Evolutionary conservation across 371 early-diverging fungal species (phyloP), one percentile per base, ranked within the genome.

Genomic region (Lichtheimia corymbifera): DNA sequence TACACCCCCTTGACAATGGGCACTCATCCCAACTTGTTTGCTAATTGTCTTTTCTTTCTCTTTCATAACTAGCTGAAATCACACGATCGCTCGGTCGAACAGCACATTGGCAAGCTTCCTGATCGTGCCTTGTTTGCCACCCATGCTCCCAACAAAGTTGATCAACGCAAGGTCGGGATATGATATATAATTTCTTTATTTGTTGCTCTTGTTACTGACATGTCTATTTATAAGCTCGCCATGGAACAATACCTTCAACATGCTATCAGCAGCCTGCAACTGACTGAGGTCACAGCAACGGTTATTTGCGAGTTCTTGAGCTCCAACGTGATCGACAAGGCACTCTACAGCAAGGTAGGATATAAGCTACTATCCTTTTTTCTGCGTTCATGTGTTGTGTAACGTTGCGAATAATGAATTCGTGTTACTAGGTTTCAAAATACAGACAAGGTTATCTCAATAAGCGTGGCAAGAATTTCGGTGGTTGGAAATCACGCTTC

Each of bases 391-490:
- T 35, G 35, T 35, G 35, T 35, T 35, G 35, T 35, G 35, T 35
- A 35, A 35, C 35, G 35, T 35, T 35, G 35, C 35, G 35, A 35
- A 35, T 35, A 35, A 35, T 85, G 82, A 72, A 87, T 88, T 84
- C 88, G 91, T 50, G 84, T 87, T 14, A 44, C 22, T 43, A 73
- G 57, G 58, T 57, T 15, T 67, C 71, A 24, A 68, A 66, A 25
- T 55, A 63, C 53, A 91, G 88, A 63, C 90, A 92, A 77, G 96
- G 96, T 4, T 92, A 90, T 59, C 74, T 94, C 54, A 84, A 87
- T 54, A 94, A 95, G 71, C 86, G 89, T 70, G 94, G 92, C 51
- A 93, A 92, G 70, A 91, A 88, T 68, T 90, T 92, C 83, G 93
- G 94, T 53, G 91, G 91, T 13, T 91, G 92, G 90, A 93, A 93